These are phyloP conservation scores for Lithohypha guttulata DNA, from an alignment of 2,329 filamentous ascomycete species.

Conservation along the genomic window DNA sequence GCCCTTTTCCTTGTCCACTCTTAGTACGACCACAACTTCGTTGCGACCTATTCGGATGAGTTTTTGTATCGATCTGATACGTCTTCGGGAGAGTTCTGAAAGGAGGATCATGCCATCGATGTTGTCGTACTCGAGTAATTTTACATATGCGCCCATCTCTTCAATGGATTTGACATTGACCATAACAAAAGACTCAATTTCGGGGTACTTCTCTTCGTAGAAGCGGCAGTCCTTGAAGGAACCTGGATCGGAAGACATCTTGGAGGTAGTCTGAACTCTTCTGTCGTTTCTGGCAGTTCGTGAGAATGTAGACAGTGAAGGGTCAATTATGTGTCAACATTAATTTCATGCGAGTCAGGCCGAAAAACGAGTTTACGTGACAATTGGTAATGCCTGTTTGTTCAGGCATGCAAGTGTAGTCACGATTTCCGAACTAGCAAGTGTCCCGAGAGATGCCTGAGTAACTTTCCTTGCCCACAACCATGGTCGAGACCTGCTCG, in stretches of 20 bases:
- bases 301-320: neutral
- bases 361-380: too few relatives aligned
- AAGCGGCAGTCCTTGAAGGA: constrained; percentile 94
- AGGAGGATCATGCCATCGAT: constrained; percentile 99
- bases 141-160: constrained; percentile 99
- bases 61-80: constrained; percentile 98
- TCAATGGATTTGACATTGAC: constrained; percentile 99
- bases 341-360: too few relatives aligned
- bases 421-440: too few relatives aligned
- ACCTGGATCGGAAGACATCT: constrained; percentile 28
- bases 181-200: constrained; percentile 99
- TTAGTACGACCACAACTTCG: constrained; percentile 94
- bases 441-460: too few relatives aligned
- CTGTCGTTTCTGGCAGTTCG: neutral
- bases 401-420: too few relatives aligned
- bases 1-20: constrained; percentile 98
- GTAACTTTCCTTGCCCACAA: too few relatives aligned
- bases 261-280: constrained; percentile 12
- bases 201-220: constrained; percentile 94
- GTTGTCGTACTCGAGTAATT: constrained; percentile 98
- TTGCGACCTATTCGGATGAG: constrained; percentile 96
- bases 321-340: neutral
- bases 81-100: constrained; percentile 90
- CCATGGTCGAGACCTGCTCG: too few relatives aligned
- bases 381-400: too few relatives aligned